These are phyloP conservation scores for Aureobasidium leucospermi DNA, from an alignment of 2,329 filamentous ascomycete genomes.

Conservation along the genomic window DNA sequence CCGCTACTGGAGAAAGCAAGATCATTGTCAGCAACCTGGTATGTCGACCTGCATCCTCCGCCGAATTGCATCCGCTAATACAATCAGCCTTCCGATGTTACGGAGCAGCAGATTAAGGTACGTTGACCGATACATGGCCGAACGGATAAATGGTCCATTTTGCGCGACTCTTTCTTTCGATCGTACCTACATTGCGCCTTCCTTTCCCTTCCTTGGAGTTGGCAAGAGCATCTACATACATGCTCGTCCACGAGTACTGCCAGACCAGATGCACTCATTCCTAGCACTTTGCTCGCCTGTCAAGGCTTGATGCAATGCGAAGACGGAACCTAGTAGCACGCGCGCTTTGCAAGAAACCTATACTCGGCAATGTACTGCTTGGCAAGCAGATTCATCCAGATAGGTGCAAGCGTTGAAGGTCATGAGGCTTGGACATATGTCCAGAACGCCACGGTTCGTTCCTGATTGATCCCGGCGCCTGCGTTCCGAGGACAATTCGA, in stretches of 20 bases:
- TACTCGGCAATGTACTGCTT: conserved; percentile 15
- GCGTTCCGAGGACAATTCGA: background rate
- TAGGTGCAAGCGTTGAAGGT: conserved; percentile 28
- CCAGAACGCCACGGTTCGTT: background rate
- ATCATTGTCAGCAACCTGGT: conserved; percentile 98
- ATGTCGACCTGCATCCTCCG: conserved; percentile 37
- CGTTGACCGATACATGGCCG: conserved; percentile 70
- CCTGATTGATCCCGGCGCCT: background rate
- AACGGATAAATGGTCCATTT: conserved; percentile 27
- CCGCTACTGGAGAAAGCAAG: conserved; percentile 71
- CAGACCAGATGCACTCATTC: conserved; percentile 14
- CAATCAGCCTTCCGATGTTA: conserved; percentile 82
- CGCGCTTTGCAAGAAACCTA: conserved; percentile 17
- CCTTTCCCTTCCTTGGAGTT: background rate
- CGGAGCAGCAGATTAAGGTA: conserved; percentile 99
- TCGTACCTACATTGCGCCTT: conserved; percentile 11
- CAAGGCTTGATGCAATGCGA: conserved; percentile 31
- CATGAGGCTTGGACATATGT: conserved; percentile 22
- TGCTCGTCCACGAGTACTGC: background rate
- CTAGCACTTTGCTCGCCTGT: conserved; percentile 19
- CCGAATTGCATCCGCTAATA: conserved; percentile 39
- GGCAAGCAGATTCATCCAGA: conserved; percentile 19
- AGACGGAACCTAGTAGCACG: conserved; percentile 52
- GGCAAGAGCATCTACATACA: background rate
- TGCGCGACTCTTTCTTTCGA: conserved; percentile 22